Evolutionary conservation across 2,329 filamentous ascomycete species (phyloP), one percentile per base, ranked within the genome.

Genomic region (Alternaria ethzedia): DNA sequence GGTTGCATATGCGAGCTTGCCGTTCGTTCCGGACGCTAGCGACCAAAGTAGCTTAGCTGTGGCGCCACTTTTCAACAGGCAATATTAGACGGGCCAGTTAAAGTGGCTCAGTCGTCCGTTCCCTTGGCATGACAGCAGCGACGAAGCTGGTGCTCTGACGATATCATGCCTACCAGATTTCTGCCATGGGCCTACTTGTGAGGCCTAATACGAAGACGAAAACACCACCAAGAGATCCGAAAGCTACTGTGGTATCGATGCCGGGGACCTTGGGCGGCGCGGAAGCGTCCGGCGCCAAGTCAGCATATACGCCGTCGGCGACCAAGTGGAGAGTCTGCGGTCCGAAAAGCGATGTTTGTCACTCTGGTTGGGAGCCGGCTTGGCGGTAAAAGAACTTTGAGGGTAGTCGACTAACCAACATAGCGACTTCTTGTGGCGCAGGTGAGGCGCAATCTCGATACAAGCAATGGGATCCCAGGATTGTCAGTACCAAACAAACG

Each of bases 11-110:
- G 58, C 57, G 67, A n/a, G 32, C 41, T 55, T 68, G 68, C 68
- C 68, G 68, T 61, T 17, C 15, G 50, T 56, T 63, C 68, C 67
- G 63, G 5, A 54, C 9, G 44, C 57, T 59, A 64, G 43, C 17
- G 32, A n/a, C 20, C 2, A 50, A 30, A 8, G 4, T 9, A 43
- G 44, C 30, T 54, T 55, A 60, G 57, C 52, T 59, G 66, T 68
- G 64, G 68, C 66, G 67, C 67, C 63, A 59, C 50, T 23, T 9
- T 23, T 23, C 32, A 46, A 21, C n/a, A 28, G 45, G 59, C 11
- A 61, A 32, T 52, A 56, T 55, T 49, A 57, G 47, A 50, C 60
- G 57, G 58, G n/a, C 61, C 45, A 65, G 10, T 60, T 25, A 62
- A 62, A 47, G 54, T 61, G 61, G 61, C 61, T 65, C 57, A 56